phyloP scores from a whole-genome alignment of 2,329 filamentous ascomycete genomes.

The Chlorencoelia australis region DNA sequence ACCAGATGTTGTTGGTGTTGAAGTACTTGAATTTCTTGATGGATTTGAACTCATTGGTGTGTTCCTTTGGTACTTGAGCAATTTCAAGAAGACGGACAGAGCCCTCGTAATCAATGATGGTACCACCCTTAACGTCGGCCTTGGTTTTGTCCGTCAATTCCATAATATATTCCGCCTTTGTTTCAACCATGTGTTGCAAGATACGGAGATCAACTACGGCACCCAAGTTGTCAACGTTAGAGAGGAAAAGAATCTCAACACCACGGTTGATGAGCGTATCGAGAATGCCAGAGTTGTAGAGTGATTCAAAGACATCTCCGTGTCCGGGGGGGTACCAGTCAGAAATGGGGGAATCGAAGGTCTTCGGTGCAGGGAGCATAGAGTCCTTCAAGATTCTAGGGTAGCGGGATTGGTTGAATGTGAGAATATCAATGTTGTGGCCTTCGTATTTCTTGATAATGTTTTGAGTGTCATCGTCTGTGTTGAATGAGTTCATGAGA shows the following conservation, averaged over 20 bases:
- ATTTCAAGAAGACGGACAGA: conserved; percentile 96
- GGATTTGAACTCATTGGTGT: conserved; percentile 99
- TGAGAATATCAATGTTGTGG: conserved; percentile 98
- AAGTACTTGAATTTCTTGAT: conserved; percentile 99
- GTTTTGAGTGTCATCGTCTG: conserved; percentile 90
- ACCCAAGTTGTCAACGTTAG: conserved; percentile 97
- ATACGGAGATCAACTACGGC: conserved; percentile 97
- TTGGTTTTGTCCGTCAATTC: conserved; percentile 99
- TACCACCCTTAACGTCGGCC: conserved; percentile 99
- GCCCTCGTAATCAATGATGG: conserved; percentile 98
- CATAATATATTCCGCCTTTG: conserved; percentile 97
- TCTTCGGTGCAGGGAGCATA: conserved; percentile 88
- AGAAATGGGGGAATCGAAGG: conserved; percentile 72
- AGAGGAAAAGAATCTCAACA: conserved; percentile 96
- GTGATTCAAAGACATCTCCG: conserved; percentile 98
- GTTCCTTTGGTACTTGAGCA: conserved; percentile 98
- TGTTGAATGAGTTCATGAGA: conserved; percentile 99
- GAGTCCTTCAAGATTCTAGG: conserved; percentile 98
- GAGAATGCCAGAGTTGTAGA: conserved; percentile 97
- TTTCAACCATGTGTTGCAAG: conserved; percentile 98
- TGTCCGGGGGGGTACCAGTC: conserved; percentile 99
- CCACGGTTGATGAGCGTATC: conserved; percentile 92
- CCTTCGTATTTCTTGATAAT: conserved; percentile 99
- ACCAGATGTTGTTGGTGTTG: conserved; percentile 99
- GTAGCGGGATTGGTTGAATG: conserved; percentile 99